Conservation (phyloP, 805 yeast genomes). For the Metschnikowia lachancei region DNA sequence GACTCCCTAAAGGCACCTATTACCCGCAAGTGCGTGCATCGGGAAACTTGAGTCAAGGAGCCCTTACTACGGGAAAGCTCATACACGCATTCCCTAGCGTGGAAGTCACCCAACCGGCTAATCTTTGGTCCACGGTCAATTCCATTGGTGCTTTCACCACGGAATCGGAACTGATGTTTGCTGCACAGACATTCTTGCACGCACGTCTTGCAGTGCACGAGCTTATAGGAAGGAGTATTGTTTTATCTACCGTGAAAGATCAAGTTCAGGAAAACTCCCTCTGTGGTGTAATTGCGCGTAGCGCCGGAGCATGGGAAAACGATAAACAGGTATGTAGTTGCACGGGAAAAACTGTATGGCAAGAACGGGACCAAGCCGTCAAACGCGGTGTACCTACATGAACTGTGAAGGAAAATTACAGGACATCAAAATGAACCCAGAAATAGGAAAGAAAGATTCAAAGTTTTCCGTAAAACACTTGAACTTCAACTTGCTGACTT, state of each 20-base stretch:
- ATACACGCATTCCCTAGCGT: constrained; percentile 46
- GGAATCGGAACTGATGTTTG: constrained; percentile 16
- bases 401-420: neutral
- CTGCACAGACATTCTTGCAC: constrained; percentile 40
- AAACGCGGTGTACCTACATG: constrained; percentile 48
- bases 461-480: too few relatives aligned
- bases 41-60: constrained; percentile 78
- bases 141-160: constrained; percentile 35
- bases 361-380: constrained; percentile 80
- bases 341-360: constrained; percentile 95
- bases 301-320: constrained; percentile 98
- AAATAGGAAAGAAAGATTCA: too few relatives aligned
- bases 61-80: constrained; percentile 58
- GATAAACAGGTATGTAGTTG: constrained; percentile 91
- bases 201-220: constrained; percentile 52
- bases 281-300: constrained; percentile 89
- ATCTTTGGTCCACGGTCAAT: constrained; percentile 27
- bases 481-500: too few relatives aligned
- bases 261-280: constrained; percentile 45
- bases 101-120: constrained; percentile 29
- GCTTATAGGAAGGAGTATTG: constrained; percentile 68
- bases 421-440: too few relatives aligned
- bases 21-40: constrained; percentile 63
- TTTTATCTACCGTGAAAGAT: constrained; percentile 42
- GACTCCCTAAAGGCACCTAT: constrained; percentile 63